Percentiles rank a stretch among this genome's conserved stretches.
phyloP scores from a whole-genome alignment of 2,329 filamentous ascomycete genomes.

The Ploettnerulaceae sp. region DNA sequence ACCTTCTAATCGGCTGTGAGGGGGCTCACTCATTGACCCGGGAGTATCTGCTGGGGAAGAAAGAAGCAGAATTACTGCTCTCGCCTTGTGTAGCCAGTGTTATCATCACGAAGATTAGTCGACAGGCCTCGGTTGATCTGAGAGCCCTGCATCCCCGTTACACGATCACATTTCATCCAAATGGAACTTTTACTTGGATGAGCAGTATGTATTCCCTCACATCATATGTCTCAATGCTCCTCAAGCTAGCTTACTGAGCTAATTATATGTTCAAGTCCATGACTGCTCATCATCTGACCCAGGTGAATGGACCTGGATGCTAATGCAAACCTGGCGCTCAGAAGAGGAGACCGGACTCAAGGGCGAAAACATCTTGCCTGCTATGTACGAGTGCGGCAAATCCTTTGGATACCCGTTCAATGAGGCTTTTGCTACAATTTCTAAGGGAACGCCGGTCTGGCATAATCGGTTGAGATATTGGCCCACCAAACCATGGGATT shows the following conservation, averaged over 20 bases:
- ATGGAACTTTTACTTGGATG: conserved; percentile 23
- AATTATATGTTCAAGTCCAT: conserved; percentile 31
- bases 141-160: conserved; percentile 46
- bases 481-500: conserved; percentile 39
- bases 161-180: conserved; percentile 45
- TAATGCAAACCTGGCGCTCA: conserved; percentile 24
- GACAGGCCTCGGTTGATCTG: conserved; percentile 48
- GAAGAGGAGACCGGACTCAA: conserved; percentile 16
- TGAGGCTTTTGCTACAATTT: conserved; percentile 33
- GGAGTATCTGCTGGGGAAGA: conserved; percentile 68
- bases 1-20: conserved; percentile 88
- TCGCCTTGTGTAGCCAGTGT: conserved; percentile 37
- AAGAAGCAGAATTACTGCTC: conserved; percentile 31
- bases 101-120: conserved; percentile 39
- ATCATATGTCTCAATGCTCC: not conserved
- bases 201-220: conserved; percentile 20
- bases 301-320: conserved; percentile 25
- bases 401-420: conserved; percentile 18
- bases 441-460: conserved; percentile 14
- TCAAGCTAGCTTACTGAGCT: too few relatives aligned
- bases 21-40: conserved; percentile 86
- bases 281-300: conserved; percentile 32
- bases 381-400: conserved; percentile 18
- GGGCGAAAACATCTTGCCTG: conserved; percentile 11
- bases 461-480: conserved; percentile 29